Percentiles rank a stretch among this genome's conserved stretches.
phyloP scores from a whole-genome alignment of 352 stramenopile species.

The Globisporangium cystogenes region DNA sequence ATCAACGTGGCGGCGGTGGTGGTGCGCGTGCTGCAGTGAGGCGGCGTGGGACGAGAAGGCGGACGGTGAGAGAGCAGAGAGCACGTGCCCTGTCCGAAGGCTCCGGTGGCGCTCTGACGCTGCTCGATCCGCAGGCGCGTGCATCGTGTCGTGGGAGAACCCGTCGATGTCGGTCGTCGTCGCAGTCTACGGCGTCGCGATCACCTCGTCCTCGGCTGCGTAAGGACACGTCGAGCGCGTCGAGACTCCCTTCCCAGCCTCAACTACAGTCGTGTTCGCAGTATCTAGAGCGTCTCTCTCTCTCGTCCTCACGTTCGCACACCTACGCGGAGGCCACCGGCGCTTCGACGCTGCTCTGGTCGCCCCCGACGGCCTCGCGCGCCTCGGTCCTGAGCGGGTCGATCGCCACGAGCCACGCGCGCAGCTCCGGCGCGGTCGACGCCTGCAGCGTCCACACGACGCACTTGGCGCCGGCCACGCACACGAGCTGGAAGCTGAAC shows the following conservation, averaged over 20 bases:
- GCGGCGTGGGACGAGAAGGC: constrained; percentile 75
- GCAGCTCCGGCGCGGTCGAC: constrained; percentile 58
- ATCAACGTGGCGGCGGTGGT: no score
- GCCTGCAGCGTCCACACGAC: constrained; percentile 73
- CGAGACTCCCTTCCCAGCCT: no score
- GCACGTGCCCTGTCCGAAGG: no score
- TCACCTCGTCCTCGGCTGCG: constrained; percentile 15
- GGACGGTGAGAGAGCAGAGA: constrained; percentile 32
- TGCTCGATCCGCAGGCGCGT: constrained; percentile 31
- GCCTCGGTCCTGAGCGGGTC: constrained; percentile 63
- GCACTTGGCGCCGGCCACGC: constrained; percentile 34
- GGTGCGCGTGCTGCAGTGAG: constrained; percentile 23
- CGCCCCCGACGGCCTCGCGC: constrained; percentile 17
- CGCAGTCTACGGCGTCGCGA: constrained; percentile 62
- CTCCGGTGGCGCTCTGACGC: no score
- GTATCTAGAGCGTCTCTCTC: no score
- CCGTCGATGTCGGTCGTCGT: constrained; percentile 57
- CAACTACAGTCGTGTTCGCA: not conserved
- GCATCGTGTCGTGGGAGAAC: constrained; percentile 76
- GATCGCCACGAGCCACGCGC: constrained; percentile 64
- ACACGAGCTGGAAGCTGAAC: constrained; percentile 73
- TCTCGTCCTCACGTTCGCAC: no score
- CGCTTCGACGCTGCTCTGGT: constrained; percentile 14
- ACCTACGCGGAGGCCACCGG: constrained; percentile 19
- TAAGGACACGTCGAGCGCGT: no score